These are phyloP conservation scores for Mesembryanthemum crystallinum DNA, from an alignment of 148 eudicot genomes.

Conservation along the genomic window DNA sequence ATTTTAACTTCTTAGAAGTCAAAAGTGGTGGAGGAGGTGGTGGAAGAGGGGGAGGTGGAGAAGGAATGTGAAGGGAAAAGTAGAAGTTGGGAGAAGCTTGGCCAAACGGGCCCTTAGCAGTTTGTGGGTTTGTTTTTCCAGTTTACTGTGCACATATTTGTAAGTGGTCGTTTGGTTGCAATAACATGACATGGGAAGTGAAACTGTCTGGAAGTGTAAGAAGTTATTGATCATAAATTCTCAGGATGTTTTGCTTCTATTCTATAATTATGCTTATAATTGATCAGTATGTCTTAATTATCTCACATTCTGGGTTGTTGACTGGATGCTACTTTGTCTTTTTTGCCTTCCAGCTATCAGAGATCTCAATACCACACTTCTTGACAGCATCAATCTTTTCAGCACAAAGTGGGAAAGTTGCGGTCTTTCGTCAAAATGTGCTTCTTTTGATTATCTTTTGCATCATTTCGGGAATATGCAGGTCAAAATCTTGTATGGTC, in stretches of 20 bases:
- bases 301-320: conserved; percentile 6
- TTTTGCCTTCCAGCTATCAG: conserved; percentile 63
- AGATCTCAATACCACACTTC: conserved; percentile 93
- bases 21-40: too few relatives aligned
- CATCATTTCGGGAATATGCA: conserved; percentile 87
- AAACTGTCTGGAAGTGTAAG: too few relatives aligned
- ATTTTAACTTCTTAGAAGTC: too few relatives aligned
- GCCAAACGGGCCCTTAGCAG: too few relatives aligned
- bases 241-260: background rate
- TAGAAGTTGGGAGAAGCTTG: too few relatives aligned
- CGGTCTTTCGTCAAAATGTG: conserved; percentile 67
- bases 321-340: conserved; percentile 12
- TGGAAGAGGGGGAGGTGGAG: too few relatives aligned
- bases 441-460: conserved; percentile 63
- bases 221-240: background rate
- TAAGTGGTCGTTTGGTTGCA: too few relatives aligned
- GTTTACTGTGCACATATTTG: background rate
- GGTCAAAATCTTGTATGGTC: conserved; percentile 92
- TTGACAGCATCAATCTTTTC: conserved; percentile 97
- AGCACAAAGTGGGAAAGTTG: conserved; percentile 70
- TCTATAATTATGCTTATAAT: background rate
- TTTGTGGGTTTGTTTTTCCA: too few relatives aligned
- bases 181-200: too few relatives aligned
- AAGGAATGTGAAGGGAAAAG: too few relatives aligned
- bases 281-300: background rate